Base-by-base conservation (phyloP, 2,329 filamentous ascomycete species). In the Knufia fluminis region DNA sequence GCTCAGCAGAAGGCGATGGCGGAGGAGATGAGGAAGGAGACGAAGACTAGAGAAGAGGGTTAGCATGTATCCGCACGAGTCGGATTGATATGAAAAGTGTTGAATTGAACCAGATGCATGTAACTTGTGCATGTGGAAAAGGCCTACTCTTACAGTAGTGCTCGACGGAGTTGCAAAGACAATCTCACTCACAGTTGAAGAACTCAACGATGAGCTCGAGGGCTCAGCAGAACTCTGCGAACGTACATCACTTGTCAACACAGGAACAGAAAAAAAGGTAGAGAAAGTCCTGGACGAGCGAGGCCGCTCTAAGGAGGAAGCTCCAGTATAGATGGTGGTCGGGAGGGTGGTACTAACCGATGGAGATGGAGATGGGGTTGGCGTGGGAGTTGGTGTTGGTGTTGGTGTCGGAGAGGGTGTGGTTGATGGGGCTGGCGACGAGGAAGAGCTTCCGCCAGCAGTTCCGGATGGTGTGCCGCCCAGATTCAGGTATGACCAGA, bases 401-500 rank as follows among this genome's bases (percentile, higher is more conserved):
- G 58, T 60, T 58, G 49, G 62, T 60, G 54, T 61, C 61, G 32
- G 62, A 59, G n/a, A n/a, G n/a, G n/a, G n/a, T n/a, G n/a, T n/a
- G n/a, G n/a, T n/a, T n/a, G n/a, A n/a, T n/a, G n/a, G n/a, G n/a
- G n/a, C n/a, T n/a, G 33, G 20, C 52, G 17, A 12, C 14, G 53
- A 48, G 6, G 49, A 48, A 19, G 42, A 41, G 20, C 54, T 31
- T 17, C 47, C 45, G 33, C 57, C 57, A 47, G 52, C 51, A 28
- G 57, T 59, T 33, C 57, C 57, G 35, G 53, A 38, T 36, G 54
- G 52, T 16, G 40, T 43, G 41, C 49, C 51, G 43, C 52, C 53
- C 40, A 73, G 60, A 14, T 62, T 55, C 45, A 72, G 62, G 55
- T 75, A 75, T 36, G 61, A 71, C 52, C 60, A 75, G 1, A 72